These are phyloP conservation scores for Cornus kousa DNA, from an alignment of 148 eudicot species.

Conservation along the genomic window DNA sequence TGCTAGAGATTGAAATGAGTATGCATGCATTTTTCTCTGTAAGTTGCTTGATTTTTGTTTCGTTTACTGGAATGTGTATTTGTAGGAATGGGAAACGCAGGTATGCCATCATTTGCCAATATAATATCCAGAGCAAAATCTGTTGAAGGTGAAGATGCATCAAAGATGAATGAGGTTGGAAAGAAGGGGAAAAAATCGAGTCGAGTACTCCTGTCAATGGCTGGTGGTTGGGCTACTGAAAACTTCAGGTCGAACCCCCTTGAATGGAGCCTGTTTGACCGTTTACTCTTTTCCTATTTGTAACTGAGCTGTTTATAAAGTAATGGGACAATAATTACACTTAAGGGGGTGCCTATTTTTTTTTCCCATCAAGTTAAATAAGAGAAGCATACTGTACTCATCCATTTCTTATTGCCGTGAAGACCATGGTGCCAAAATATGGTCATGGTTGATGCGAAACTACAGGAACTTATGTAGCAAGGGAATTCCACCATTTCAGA, in stretches of 20 bases:
- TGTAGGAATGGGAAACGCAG: constrained; percentile 49
- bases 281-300: not conserved
- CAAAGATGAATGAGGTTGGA: constrained; percentile 48
- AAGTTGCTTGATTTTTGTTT: not conserved
- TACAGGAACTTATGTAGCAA: no score
- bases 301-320: not conserved
- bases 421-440: no score
- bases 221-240: constrained; percentile 88
- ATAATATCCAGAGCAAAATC: constrained; percentile 59
- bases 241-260: not conserved
- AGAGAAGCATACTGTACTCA: no score
- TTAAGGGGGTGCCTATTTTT: no score
- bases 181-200: constrained; percentile 84
- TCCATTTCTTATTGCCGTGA: no score
- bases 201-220: constrained; percentile 81
- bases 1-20: not conserved
- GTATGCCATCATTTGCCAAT: constrained; percentile 66
- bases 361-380: no score
- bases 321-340: no score
- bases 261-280: not conserved
- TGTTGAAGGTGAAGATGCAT: constrained; percentile 26
- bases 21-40: not conserved
- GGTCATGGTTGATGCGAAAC: no score
- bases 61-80: not conserved
- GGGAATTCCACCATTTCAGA: no score